These are phyloP conservation scores for Vaccinium macrocarpon DNA, from an alignment of 148 eudicot species.

Conservation along the genomic window DNA sequence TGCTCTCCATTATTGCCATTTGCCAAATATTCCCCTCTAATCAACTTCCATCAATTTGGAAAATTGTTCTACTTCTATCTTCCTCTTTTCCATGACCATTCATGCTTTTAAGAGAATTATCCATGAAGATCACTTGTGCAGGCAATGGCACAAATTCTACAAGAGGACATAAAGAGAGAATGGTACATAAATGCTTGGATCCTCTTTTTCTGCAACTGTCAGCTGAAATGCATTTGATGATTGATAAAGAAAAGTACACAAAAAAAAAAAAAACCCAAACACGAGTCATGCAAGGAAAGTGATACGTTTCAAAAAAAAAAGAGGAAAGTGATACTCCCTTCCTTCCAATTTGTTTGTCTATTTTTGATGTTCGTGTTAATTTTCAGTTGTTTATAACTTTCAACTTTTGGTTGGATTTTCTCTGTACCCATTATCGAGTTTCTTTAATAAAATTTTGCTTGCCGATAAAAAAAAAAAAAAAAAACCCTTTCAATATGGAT, in stretches of 20 bases:
- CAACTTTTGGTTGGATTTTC: too few species aligned
- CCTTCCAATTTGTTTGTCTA: too few species aligned
- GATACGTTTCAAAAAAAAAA: too few species aligned
- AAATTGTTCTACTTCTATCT: conserved; percentile 2
- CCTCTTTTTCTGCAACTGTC: background rate
- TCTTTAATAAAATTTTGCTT: too few species aligned
- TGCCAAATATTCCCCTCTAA: conserved; percentile 8
- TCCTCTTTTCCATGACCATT: background rate
- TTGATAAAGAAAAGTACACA: background rate
- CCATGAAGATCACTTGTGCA: background rate
- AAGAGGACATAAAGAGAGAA: background rate
- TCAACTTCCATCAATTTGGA: conserved; percentile 10
- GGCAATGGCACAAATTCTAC: conserved; percentile 9
- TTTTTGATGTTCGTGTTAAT: too few species aligned
- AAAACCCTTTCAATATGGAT: too few species aligned
- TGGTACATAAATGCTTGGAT: background rate
- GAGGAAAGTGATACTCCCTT: too few species aligned
- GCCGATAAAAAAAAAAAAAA: too few species aligned
- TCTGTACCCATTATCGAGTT: too few species aligned
- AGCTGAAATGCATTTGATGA: background rate
- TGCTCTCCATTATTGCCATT: conserved; percentile 6
- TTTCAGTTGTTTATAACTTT: too few species aligned
- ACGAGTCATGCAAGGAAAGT: too few species aligned
- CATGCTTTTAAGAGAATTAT: background rate
- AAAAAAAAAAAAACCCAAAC: background rate